Conservation (phyloP, 495 filamentous ascomycete genomes). For the Penicillium alfredii region DNA sequence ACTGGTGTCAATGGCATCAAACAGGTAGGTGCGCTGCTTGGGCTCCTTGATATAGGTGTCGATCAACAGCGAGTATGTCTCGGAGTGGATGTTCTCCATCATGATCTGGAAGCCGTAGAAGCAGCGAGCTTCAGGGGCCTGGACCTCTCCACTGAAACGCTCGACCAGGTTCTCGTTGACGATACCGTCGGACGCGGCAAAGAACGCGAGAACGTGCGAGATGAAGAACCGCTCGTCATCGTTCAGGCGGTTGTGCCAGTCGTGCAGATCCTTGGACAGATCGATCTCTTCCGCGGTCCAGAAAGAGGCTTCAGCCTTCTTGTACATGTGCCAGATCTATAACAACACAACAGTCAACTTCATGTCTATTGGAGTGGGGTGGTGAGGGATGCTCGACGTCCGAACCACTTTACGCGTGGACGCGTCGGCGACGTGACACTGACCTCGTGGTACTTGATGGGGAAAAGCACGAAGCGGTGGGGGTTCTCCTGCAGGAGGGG, state of each 20-base stretch:
- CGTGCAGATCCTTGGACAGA: slow-evolving; percentile 95
- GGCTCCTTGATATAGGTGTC: slow-evolving; percentile 99
- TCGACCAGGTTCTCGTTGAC: slow-evolving; percentile 99
- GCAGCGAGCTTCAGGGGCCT: slow-evolving; percentile 96
- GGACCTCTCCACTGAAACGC: slow-evolving; percentile 95
- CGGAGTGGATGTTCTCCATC: slow-evolving; percentile 99
- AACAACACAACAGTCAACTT: slow-evolving; percentile 13
- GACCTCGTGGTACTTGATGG: slow-evolving; percentile 99
- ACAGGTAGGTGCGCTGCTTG: slow-evolving; percentile 88
- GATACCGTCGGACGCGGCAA: slow-evolving; percentile 98
- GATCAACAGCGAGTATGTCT: slow-evolving; percentile 98
- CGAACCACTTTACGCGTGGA: slow-evolving; percentile 62
- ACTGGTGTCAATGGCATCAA: slow-evolving; percentile 98
- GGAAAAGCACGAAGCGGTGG: slow-evolving; percentile 94
- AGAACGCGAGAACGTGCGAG: slow-evolving; percentile 98
- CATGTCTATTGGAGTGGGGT: slow-evolving; percentile 16
- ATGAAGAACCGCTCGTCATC: slow-evolving; percentile 98
- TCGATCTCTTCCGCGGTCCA: slow-evolving; percentile 99
- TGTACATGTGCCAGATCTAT: slow-evolving; percentile 99
- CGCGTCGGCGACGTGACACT: slow-evolving; percentile 54
- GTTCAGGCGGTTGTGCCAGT: slow-evolving; percentile 97
- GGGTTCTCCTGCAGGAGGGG: slow-evolving; percentile 94
- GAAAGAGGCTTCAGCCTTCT: slow-evolving; percentile 99
- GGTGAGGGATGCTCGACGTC: slow-evolving; percentile 7
- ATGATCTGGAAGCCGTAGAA: slow-evolving; percentile 99